Evolutionary conservation across 2,329 filamentous ascomycete genomes (phyloP), one percentile per base, ranked within the genome.

Genomic region (Diplodia corticola): DNA sequence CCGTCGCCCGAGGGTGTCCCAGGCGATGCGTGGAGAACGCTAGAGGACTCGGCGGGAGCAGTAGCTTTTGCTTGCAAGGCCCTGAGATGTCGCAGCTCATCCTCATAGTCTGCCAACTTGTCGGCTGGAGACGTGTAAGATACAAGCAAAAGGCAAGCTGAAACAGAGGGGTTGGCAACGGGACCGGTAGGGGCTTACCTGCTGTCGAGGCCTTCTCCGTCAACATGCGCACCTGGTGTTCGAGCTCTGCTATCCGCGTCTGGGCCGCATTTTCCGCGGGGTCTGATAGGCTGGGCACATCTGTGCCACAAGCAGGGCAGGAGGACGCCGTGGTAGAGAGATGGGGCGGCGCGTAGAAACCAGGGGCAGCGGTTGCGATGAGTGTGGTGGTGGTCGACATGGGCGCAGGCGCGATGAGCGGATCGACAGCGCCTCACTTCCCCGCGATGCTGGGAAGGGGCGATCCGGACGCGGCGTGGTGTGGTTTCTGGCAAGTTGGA

Each of bases 21-120:
- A 65, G 74, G 70, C 44, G 73, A 68, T 26, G 71, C 70, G 44
- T 60, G 64, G 61, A 72, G 69, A 61, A 67, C 67, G 28, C 66
- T 17, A 7, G 64, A 44, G 30, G 65, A 15, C 51, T 48, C 26
- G 20, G 51, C 28, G 30, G 24, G 30, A 35, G 33, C 33, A 13
- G 30, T 17, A 9, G 44, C 68, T 53, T 64, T 71, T 57, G 69
- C 71, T 69, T 71, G 75, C 60, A 70, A 74, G 73, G 78, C 79
- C 70, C 86, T 86, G 64, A 92, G 81, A 51, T 78, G 81, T 51
- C 86, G 82, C 48, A 93, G 84, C 75, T 93, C 89, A 77, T 92
- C 90, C 79, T 94, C 91, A 82, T 92, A 93, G 80, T 92, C 89
- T 73, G 91, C 89, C 69, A 87, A 82, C 74, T 81, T 86, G 70